Base-by-base conservation (phyloP, 306 rosid genomes). In the Oxytropis ochrocephala region DNA sequence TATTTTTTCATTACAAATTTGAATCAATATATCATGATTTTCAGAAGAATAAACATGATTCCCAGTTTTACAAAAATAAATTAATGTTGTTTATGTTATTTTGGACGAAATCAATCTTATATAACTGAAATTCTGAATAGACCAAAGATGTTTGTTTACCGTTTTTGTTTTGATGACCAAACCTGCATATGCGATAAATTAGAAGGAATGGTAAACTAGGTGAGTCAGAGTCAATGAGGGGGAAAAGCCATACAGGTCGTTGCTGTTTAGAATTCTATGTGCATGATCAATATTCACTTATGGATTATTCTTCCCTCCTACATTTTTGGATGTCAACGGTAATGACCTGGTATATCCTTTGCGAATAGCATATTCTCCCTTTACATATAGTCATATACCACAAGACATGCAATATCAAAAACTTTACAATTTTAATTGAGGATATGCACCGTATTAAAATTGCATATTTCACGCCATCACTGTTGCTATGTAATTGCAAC, bases 271-370 rank as follows among this genome's bases (percentile, higher is more conserved):
- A 38, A 67, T 14, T 52, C 11, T 0, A 9, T n/a, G 47, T 46
- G 78, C n/a, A n/a, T n/a, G n/a, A n/a, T n/a, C n/a, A 73, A 78
- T 72, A 29, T 59, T 59, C 16, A 8, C 36, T 3, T 0, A 9
- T 8, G 52, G 65, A 62, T 58, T 58, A 66, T 69, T 13, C 38
- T 54, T 51, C 32, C 32, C 33, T 73, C 79, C 79, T 27, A 8
- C 27, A n/a, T 4, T 44, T 36, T 46, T 69, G 79, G 83, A 74
- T 46, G 73, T 46, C 79, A 66, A 58, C 43, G 54, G 54, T 36
- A 11, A 57, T n/a, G 51, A 67, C 60, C 12, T 39, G 50, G 17
- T 33, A 7, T 17, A 8, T 48, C 8, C 12, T 18, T 27, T 18
- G 4, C 11, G 16, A 12, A 42, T 8, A 42, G 58, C 18, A 64